Evolutionary conservation across 441 rosid genomes (phyloP).

Genomic region (Flueggea neowawraea): DNA sequence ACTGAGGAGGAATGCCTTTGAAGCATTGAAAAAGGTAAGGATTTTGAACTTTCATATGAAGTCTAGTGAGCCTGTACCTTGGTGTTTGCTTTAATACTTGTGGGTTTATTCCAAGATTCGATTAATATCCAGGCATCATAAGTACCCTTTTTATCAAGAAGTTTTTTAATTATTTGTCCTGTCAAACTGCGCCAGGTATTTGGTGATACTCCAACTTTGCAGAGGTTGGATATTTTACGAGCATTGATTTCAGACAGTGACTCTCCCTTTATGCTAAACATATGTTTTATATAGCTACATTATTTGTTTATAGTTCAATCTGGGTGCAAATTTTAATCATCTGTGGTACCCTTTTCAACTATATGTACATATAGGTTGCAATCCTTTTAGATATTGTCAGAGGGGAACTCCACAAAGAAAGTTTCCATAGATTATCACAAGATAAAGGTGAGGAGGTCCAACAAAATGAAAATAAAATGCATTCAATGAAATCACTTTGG

Average conservation of each 20-base stretch:
- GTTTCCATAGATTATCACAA: slow-evolving; percentile 16
- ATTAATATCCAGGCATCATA: not conserved
- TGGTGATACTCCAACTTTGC: slow-evolving; percentile 65
- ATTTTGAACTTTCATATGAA: slow-evolving; percentile 5
- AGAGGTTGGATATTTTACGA: slow-evolving; percentile 53
- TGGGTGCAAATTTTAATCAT: not conserved
- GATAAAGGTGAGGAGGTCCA: slow-evolving; percentile 13
- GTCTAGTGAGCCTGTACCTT: not conserved
- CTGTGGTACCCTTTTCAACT: slow-evolving; percentile 5
- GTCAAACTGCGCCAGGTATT: slow-evolving; percentile 45
- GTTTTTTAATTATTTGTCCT: not conserved
- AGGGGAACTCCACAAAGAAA: slow-evolving; percentile 46
- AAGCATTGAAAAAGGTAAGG: slow-evolving; percentile 68
- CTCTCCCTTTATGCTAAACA: slow-evolving; percentile 83
- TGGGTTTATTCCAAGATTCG: not conserved
- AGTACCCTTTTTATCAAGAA: not conserved
- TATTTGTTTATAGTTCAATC: not conserved
- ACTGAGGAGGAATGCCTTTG: slow-evolving; percentile 66
- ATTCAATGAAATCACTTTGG: slow-evolving; percentile 32
- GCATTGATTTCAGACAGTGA: slow-evolving; percentile 50
- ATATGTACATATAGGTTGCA: slow-evolving; percentile 46
- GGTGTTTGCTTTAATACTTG: not conserved
- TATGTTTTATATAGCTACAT: not conserved
- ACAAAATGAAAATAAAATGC: slow-evolving; percentile 23
- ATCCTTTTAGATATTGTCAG: slow-evolving; percentile 75